Base-by-base conservation (phyloP, 176 grass and related monocot genomes). In the Themeda triandra region DNA sequence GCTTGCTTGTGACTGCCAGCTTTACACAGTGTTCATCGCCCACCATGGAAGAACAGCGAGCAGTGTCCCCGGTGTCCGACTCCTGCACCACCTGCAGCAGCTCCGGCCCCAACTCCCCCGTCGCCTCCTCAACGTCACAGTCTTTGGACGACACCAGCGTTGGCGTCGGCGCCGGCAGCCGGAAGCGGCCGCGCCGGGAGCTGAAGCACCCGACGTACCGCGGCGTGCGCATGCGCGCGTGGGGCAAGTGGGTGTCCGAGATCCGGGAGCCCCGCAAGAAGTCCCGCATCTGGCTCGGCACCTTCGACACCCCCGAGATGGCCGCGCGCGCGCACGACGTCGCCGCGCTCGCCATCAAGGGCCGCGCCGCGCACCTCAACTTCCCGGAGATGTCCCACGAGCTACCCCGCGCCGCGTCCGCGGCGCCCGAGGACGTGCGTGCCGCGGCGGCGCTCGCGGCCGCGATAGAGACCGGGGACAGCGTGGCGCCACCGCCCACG, bases 191-290 rank as follows among this genome's bases (percentile, higher is more conserved):
- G 79, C 63, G 71, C 21, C 79, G 79, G 31, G 79, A 81, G 65
- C 79, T 81, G 94, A 97, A 87, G 85, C 94, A 97, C 85, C 89
- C 94, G 19, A 85, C 90, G 77, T 97, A 90, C 89, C 89, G 88
- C 71, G 92, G 94, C 59, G 92, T 97, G 71, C 94, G 94, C 32
- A 92, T 94, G 94, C 87, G 92, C 9, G 89, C 87, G 84, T 97
- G 94, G 94, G 94, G 94, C 5, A 97, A 94, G 82, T 97, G 94
- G 94, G 94, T 97, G 59, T 97, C 94, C 2, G 94, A 97, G 77
- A 97, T 97, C 73, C 92, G 94, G 23, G 91, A 97, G 79, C 94
- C 94, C 8, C 82, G 89, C 40, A 97, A 97, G 85, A 97, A 97
- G 87, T 97, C 94, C 4, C 91, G 94, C 72, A 97, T 97, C 64